phyloP scores from a whole-genome alignment of 2,329 filamentous ascomycete species.

The Diplodia seriata region DNA sequence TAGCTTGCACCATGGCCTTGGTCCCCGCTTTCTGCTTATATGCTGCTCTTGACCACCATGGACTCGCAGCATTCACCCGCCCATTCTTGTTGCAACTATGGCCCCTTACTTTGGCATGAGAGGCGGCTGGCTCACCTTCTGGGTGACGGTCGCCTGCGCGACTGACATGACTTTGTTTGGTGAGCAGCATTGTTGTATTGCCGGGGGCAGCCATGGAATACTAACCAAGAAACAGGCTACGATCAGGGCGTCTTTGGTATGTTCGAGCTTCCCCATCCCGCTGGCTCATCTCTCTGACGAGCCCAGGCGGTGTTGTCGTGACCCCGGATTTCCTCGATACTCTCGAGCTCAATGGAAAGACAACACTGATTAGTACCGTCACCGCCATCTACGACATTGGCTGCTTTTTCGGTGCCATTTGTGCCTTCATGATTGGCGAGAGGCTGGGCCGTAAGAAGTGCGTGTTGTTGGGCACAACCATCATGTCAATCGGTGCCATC shows the following conservation, averaged over 20 bases:
- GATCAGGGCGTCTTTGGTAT: slow-evolving; percentile 62
- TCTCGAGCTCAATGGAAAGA: slow-evolving; percentile 53
- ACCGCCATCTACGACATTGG: slow-evolving; percentile 67
- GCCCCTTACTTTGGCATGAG: slow-evolving; percentile 60
- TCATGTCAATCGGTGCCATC: slow-evolving; percentile 58
- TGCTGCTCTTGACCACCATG: not conserved
- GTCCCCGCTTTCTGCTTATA: slow-evolving; percentile 21
- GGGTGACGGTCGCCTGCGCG: slow-evolving; percentile 59
- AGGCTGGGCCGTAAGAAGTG: slow-evolving; percentile 56
- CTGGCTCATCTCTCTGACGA: not conserved
- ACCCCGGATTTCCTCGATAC: slow-evolving; percentile 60
- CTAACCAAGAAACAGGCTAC: slow-evolving; percentile 39
- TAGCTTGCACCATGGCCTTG: slow-evolving; percentile 13
- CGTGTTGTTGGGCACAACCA: slow-evolving; percentile 56
- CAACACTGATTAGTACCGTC: slow-evolving; percentile 55
- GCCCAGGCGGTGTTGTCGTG: slow-evolving; percentile 60
- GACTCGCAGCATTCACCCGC: not conserved
- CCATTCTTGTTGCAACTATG: slow-evolving; percentile 15
- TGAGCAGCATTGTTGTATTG: slow-evolving; percentile 38
- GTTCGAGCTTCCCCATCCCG: not conserved
- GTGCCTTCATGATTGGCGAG: slow-evolving; percentile 59
- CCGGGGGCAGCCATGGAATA: not conserved
- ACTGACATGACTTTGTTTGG: slow-evolving; percentile 59
- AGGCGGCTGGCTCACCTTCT: slow-evolving; percentile 64
- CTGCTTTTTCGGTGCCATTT: slow-evolving; percentile 64